Evolutionary conservation across 2,329 filamentous ascomycete species (phyloP).

Genomic region (Aureobasidium musti): DNA sequence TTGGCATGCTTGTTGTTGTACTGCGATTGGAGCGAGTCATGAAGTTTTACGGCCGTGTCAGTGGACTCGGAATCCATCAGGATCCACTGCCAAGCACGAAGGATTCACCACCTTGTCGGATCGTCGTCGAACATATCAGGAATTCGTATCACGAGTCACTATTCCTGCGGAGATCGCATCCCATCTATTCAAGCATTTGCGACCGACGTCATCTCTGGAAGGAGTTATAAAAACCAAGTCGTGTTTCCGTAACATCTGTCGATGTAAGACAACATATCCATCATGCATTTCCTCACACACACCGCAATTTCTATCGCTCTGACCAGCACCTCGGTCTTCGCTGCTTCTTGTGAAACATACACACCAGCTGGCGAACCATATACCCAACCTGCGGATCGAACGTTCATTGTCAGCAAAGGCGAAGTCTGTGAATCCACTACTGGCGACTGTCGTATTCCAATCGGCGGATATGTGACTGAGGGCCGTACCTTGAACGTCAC

Average conservation of each 20-base stretch:
- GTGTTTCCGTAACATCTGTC: neutral
- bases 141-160: neutral
- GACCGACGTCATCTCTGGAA: neutral
- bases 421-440: neutral
- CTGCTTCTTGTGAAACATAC: neutral
- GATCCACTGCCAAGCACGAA: neutral
- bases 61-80: too few relatives aligned
- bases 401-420: constrained; percentile 13
- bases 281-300: neutral
- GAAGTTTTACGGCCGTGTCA: neutral
- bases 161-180: neutral
- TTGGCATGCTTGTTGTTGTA: neutral
- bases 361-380: neutral
- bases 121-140: neutral
- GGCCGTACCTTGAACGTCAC: neutral
- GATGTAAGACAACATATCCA: neutral
- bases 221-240: neutral
- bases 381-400: neutral
- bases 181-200: neutral
- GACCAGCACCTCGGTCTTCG: neutral
- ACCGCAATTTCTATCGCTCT: neutral
- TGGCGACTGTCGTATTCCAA: neutral
- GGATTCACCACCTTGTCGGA: neutral
- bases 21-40: neutral
- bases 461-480: constrained; percentile 5